A percentile compares a stretch with the other conserved stretches of the same genome.
phyloP scores from a whole-genome alignment of 805 yeast genomes.

The Wickerhamomyces pijperi region DNA sequence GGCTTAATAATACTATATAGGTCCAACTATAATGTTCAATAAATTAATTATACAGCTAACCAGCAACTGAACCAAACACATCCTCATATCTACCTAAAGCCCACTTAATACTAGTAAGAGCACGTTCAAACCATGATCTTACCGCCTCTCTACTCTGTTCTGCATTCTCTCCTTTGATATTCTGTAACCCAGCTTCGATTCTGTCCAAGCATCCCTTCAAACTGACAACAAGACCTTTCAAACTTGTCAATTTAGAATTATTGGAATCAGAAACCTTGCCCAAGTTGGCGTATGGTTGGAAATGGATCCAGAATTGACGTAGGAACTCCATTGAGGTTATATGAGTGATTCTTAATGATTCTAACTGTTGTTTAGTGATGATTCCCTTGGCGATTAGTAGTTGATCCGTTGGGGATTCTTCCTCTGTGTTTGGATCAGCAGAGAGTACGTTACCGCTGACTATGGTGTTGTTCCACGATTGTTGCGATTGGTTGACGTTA shows the following conservation, averaged over 20 bases:
- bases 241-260: constrained; percentile 30
- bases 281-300: constrained; percentile 19
- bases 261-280: constrained; percentile 19
- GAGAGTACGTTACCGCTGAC: background rate
- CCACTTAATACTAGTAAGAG: constrained; percentile 29
- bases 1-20: too few species aligned
- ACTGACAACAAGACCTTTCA: constrained; percentile 38
- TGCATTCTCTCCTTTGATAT: too few species aligned
- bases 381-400: constrained; percentile 20
- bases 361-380: constrained; percentile 28
- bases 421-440: constrained; percentile 15
- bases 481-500: constrained; percentile 44
- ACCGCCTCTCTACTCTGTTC: too few species aligned
- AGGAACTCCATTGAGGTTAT: constrained; percentile 67
- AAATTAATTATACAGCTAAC: too few species aligned
- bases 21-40: too few species aligned
- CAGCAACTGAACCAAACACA: too few species aligned
- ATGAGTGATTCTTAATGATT: constrained; percentile 49
- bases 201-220: constrained; percentile 36
- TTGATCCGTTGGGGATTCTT: constrained; percentile 14
- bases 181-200: too few species aligned
- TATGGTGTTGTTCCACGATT: constrained; percentile 24
- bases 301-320: constrained; percentile 64
- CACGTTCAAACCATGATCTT: constrained; percentile 32
- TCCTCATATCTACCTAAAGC: constrained; percentile 33